These are phyloP conservation scores for Pistacia integerrima DNA, from an alignment of 345 rosid species.

Conservation along the genomic window DNA sequence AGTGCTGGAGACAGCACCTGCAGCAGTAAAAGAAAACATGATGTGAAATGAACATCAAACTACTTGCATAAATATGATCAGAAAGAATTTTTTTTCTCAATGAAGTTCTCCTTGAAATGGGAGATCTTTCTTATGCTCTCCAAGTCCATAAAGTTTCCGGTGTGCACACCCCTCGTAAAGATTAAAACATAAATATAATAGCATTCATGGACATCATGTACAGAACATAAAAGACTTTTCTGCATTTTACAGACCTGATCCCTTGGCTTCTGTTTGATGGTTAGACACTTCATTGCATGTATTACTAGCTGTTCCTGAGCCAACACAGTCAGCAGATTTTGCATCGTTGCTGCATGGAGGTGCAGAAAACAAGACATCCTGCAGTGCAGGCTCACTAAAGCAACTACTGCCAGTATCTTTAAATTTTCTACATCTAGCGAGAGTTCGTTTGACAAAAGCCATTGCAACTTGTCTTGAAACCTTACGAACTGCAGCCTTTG, in stretches of 20 bases:
- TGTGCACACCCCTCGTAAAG: neutral
- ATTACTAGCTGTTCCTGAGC: slow-evolving; percentile 93
- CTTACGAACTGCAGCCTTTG: slow-evolving; percentile 64
- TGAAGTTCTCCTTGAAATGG: neutral
- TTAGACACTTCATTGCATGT: slow-evolving; percentile 48
- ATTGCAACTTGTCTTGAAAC: slow-evolving; percentile 77
- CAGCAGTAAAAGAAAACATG: slow-evolving; percentile 18
- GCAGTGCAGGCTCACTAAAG: slow-evolving; percentile 73
- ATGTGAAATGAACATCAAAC: neutral
- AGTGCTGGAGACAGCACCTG: slow-evolving; percentile 79
- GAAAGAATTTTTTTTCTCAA: neutral
- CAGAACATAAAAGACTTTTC: neutral
- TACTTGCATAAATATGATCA: neutral
- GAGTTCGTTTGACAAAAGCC: slow-evolving; percentile 72
- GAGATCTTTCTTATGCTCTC: neutral
- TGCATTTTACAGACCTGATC: slow-evolving; percentile 57
- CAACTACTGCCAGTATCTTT: slow-evolving; percentile 84
- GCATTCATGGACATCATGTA: neutral
- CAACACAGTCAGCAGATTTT: slow-evolving; percentile 83
- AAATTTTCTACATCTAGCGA: slow-evolving; percentile 67
- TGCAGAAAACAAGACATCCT: slow-evolving; percentile 66
- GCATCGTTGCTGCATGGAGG: slow-evolving; percentile 67
- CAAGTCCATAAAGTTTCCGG: neutral
- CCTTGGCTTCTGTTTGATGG: slow-evolving; percentile 74
- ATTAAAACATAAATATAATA: neutral